Evolutionary conservation across 176 grass and related monocot species (phyloP).

Genomic region (Oryza meridionalis): DNA sequence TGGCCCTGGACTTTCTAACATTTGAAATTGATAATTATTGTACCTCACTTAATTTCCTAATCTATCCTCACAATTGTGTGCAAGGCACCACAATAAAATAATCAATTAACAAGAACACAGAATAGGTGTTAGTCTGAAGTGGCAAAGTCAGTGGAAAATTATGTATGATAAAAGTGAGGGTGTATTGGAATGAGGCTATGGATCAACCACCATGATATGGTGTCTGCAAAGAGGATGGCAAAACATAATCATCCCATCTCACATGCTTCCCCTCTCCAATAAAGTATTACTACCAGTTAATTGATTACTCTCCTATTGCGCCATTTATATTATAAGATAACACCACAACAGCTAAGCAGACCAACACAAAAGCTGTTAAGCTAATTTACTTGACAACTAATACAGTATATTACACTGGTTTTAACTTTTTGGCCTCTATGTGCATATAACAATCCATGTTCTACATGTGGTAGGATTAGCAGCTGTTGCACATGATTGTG

Average conservation of each 20-base stretch:
- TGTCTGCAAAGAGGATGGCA: constrained; percentile 55
- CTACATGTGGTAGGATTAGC: constrained; percentile 36
- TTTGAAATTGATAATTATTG: not conserved
- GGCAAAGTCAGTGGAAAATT: not conserved
- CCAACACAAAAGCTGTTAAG: constrained; percentile 33
- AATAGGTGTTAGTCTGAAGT: constrained; percentile 11
- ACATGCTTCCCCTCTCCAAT: constrained; percentile 47
- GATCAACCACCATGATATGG: constrained; percentile 59
- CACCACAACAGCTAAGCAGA: constrained; percentile 49
- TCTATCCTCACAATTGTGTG: constrained; percentile 2
- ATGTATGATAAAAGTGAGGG: constrained; percentile 20
- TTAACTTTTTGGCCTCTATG: constrained; percentile 32
- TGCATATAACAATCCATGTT: constrained; percentile 17
- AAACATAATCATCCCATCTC: constrained; percentile 50
- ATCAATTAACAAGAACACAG: constrained; percentile 10
- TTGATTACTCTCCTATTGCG: constrained; percentile 38
- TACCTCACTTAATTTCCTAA: not conserved
- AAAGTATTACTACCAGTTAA: constrained; percentile 34
- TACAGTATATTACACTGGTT: constrained; percentile 15
- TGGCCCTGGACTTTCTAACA: constrained; percentile 28
- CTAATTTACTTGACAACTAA: constrained; percentile 41
- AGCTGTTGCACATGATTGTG: constrained; percentile 37
- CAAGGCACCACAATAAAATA: constrained; percentile 16
- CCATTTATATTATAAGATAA: constrained; percentile 33
- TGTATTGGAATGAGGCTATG: constrained; percentile 42